Percentiles rank a stretch among this genome's conserved stretches.
Conservation (phyloP, 2,329 filamentous ascomycete genomes). For the Epichloe amarillans region DNA sequence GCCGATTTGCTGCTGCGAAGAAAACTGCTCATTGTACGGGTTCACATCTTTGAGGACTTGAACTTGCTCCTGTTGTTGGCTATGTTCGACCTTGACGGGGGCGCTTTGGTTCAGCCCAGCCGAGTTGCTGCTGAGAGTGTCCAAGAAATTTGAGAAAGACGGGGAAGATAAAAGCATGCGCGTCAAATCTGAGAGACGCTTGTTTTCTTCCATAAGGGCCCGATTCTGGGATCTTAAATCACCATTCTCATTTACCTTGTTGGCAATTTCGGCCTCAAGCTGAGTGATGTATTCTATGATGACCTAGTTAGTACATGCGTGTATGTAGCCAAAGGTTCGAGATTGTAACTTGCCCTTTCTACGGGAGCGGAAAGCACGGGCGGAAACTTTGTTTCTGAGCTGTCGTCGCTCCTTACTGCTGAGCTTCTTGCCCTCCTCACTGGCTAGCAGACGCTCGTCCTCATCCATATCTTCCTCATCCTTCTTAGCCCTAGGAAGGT, state of each 20-base stretch:
- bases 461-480: constrained; percentile 99
- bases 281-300: constrained; percentile 83
- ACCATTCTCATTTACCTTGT: constrained; percentile 70
- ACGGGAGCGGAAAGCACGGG: constrained; percentile 91
- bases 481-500: constrained; percentile 68
- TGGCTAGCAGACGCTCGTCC: constrained; percentile 85
- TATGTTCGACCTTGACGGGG: constrained; percentile 24
- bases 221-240: constrained; percentile 72
- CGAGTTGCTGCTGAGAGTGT: constrained; percentile 52
- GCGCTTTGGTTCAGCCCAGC: constrained; percentile 26
- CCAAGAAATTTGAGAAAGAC: constrained; percentile 71
- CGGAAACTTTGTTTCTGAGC: constrained; percentile 97
- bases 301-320: neutral
- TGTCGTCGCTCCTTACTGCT: constrained; percentile 94
- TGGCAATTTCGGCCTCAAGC: constrained; percentile 77
- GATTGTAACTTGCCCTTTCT: constrained; percentile 66
- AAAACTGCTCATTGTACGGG: constrained; percentile 41
- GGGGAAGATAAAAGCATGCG: constrained; percentile 69
- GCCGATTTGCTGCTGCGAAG: constrained; percentile 54
- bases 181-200: constrained; percentile 63
- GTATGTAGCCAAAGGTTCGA: neutral
- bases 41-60: constrained; percentile 54
- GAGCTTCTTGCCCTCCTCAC: constrained; percentile 98
- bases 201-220: constrained; percentile 73
- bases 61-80: constrained; percentile 27